Conservation (phyloP, 345 rosid species). For the Gossypium turneri region DNA sequence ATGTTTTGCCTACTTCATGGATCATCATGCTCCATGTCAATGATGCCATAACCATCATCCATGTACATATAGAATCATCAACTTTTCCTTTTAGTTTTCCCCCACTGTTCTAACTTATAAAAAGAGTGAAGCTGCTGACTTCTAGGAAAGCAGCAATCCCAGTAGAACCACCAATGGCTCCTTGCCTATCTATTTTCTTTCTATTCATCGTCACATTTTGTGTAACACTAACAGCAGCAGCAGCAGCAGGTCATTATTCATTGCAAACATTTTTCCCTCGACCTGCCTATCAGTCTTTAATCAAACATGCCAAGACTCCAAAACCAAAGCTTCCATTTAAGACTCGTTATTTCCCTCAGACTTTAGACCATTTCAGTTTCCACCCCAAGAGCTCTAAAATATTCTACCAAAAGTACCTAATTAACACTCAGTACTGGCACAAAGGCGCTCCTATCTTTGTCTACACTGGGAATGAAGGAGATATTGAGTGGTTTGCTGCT, state of each 20-base stretch:
- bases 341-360: slow-evolving; percentile 63
- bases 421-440: slow-evolving; percentile 48
- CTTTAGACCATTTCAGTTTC: slow-evolving; percentile 71
- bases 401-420: slow-evolving; percentile 70
- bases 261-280: slow-evolving; percentile 31
- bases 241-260: slow-evolving; percentile 14
- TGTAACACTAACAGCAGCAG: slow-evolving; percentile 14
- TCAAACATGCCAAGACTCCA: slow-evolving; percentile 17
- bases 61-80: not conserved
- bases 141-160: not conserved
- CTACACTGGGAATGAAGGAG: slow-evolving; percentile 81
- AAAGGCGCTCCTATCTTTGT: slow-evolving; percentile 63
- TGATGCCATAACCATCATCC: not conserved
- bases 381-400: slow-evolving; percentile 46
- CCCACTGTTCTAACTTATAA: slow-evolving; percentile 1
- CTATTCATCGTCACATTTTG: slow-evolving; percentile 17
- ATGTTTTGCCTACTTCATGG: not conserved
- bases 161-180: slow-evolving; percentile 15
- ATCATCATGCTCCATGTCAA: not conserved
- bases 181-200: slow-evolving; percentile 22
- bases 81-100: not conserved
- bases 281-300: slow-evolving; percentile 25
- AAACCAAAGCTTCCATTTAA: slow-evolving; percentile 36
- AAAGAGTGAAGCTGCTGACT: not conserved
- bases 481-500: slow-evolving; percentile 78